These are phyloP conservation scores for Dioszegia aurantiaca DNA, from an alignment of 768 basidiomycete genomes.

Conservation along the genomic window DNA sequence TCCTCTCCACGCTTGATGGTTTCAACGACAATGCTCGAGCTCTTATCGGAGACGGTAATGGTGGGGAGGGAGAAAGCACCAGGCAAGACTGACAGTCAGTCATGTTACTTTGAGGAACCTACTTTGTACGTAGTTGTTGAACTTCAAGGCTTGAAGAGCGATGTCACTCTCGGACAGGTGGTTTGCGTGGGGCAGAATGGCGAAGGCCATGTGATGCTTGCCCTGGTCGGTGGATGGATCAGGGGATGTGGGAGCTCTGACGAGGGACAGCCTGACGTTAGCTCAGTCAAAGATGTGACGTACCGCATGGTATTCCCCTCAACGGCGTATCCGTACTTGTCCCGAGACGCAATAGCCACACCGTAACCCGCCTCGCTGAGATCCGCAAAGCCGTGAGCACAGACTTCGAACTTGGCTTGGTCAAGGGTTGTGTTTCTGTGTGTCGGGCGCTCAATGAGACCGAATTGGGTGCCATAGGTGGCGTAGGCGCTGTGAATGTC, in stretches of 20 bases:
- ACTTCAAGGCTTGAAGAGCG: constrained; percentile 17
- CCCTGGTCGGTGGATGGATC: constrained; percentile 31
- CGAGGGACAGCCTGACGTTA: constrained; percentile 64
- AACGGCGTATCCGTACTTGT: constrained; percentile 83
- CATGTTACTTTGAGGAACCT: neutral
- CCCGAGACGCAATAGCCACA: constrained; percentile 83
- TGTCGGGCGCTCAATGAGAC: constrained; percentile 82
- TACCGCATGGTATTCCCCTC: constrained; percentile 67
- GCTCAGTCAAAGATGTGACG: neutral
- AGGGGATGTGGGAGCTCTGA: constrained; percentile 76
- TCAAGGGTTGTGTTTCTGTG: constrained; percentile 86
- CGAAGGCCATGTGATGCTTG: constrained; percentile 77
- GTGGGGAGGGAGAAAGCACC: constrained; percentile 1
- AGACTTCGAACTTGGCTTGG: constrained; percentile 81
- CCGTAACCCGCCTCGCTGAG: constrained; percentile 75
- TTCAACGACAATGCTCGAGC: constrained; percentile 76
- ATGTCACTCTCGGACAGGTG: constrained; percentile 23
- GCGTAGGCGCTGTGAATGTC: constrained; percentile 76
- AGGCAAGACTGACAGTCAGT: neutral
- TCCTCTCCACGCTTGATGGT: constrained; percentile 90
- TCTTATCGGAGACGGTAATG: constrained; percentile 58
- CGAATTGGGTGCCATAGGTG: constrained; percentile 90
- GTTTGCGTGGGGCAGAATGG: constrained; percentile 69
- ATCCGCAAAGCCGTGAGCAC: constrained; percentile 70
- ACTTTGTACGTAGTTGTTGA: constrained; percentile 14